Evolutionary conservation across 352 stramenopile genomes (phyloP).

Genomic region (Phytophthora megakarya): DNA sequence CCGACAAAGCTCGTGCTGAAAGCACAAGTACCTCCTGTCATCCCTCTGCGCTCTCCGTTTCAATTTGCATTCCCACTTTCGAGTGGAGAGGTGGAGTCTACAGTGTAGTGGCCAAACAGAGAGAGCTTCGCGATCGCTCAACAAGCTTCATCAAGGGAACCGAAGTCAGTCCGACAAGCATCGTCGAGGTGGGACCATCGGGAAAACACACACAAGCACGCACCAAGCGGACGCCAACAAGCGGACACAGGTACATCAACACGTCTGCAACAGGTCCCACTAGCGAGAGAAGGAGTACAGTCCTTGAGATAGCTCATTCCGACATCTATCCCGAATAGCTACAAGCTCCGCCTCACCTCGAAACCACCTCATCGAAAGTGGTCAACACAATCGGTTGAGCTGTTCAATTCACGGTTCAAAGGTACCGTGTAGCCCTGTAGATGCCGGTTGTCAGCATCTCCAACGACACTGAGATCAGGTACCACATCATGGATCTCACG

Average conservation of each 20-base stretch:
- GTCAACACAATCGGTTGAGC: constrained; percentile 4
- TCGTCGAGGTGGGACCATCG: constrained; percentile 19
- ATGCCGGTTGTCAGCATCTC: not conserved
- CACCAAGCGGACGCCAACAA: constrained; percentile 22
- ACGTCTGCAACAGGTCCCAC: constrained; percentile 20
- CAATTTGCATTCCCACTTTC: constrained; percentile 37
- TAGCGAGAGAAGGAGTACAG: constrained; percentile 23
- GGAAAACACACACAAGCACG: constrained; percentile 22
- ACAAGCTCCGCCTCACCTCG: constrained; percentile 19
- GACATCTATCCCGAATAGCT: constrained; percentile 34
- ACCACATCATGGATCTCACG: constrained; percentile 6
- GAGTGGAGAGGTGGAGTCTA: too few species aligned
- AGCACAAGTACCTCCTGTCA: constrained; percentile 14
- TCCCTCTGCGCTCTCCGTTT: constrained; percentile 27
- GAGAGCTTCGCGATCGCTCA: constrained; percentile 18
- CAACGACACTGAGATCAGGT: not conserved
- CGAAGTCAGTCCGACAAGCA: constrained; percentile 8
- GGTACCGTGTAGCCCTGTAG: constrained; percentile 17
- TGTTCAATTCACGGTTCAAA: not conserved
- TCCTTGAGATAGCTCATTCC: constrained; percentile 28
- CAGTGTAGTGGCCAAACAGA: constrained; percentile 5
- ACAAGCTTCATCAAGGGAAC: constrained; percentile 9
- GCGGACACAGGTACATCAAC: constrained; percentile 24
- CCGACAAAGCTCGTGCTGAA: constrained; percentile 21
- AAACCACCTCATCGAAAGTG: not conserved